These are phyloP conservation scores for Eutypella sp. DNA, from an alignment of 2,329 filamentous ascomycete species.

Conservation along the genomic window DNA sequence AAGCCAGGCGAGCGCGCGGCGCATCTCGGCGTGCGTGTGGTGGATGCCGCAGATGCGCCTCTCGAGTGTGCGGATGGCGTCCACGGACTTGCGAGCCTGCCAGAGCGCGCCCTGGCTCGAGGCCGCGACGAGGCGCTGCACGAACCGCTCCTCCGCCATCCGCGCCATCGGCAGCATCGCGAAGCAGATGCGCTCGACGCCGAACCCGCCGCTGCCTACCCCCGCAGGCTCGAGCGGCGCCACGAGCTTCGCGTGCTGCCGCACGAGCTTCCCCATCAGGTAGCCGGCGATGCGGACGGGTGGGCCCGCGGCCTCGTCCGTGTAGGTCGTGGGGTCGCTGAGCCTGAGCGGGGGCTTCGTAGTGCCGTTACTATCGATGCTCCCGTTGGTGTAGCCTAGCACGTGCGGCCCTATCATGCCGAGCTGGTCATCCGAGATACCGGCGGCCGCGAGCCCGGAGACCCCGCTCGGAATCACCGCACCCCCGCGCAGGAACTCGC, in stretches of 20 bases:
- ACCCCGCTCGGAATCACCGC: neutral
- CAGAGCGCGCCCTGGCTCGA: neutral
- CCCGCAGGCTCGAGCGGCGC: neutral
- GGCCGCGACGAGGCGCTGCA: neutral
- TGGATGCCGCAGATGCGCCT: neutral
- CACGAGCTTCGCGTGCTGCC: slow-evolving; percentile 4
- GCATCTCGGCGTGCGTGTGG: neutral
- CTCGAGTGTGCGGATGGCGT: neutral
- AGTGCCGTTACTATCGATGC: neutral
- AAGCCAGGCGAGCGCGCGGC: neutral
- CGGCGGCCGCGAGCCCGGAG: neutral
- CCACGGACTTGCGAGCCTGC: neutral
- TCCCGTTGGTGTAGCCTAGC: neutral
- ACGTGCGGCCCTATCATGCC: neutral
- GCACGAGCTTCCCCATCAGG: slow-evolving; percentile 1
- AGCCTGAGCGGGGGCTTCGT: neutral
- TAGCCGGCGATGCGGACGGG: neutral
- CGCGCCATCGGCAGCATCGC: neutral
- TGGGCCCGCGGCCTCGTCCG: neutral
- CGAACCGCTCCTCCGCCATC: neutral
- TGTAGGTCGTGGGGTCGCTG: neutral
- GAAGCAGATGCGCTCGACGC: neutral
- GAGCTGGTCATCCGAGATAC: neutral
- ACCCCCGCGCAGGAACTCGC: slow-evolving; percentile 1
- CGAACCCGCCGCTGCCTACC: neutral